Base-by-base conservation (phyloP, 2,329 filamentous ascomycete genomes). In the Calonectria naviculata region DNA sequence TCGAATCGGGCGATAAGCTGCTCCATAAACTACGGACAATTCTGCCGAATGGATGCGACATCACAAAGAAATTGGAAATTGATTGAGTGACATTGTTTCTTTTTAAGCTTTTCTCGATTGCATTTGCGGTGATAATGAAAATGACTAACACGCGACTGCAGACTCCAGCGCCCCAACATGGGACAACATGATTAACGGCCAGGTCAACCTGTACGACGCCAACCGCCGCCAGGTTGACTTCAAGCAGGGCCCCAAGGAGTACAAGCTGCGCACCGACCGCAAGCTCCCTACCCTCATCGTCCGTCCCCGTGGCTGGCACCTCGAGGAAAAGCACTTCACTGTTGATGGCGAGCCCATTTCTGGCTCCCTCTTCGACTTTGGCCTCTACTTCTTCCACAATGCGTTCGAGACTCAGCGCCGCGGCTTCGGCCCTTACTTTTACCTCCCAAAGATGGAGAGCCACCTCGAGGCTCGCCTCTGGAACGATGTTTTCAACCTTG, bases 181-280 rank as follows among this genome's bases (percentile, higher is more conserved):
- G 97, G 95, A 98, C 77, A 98, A 98, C 88, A 98, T 98, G 95
- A 93, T 98, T 87, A 97, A 97, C 78, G 97, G 97, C 74, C 97
- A 99, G 86, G 92, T 98, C 77, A 99, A 98, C 88, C 90, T 99
- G 69, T 97, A 98, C 87, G 97, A 98, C 80, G 97, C 95, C 77
- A 95, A 97, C 82, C 94, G 97, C 80, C 93, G 91, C 78, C 94
- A 98, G 85, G 92, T 98, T 78, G 96, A 98, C 87, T 98, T 98
- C 89, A 97, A 97, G 89, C 93, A 95, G 81, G 95, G 95, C 74
- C 88, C 91, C 79, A 99, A 98, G 87, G 95, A 97, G 81, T 99
- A 99, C 88, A 98, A 98, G 89, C 93, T 99, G 73, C 94, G 96
- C 75, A 98, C 93, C 71, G 96, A 98, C 87, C 92, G 93, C 78